These are phyloP conservation scores for Parietaria judaica DNA, from an alignment of 306 rosid species.

Conservation along the genomic window DNA sequence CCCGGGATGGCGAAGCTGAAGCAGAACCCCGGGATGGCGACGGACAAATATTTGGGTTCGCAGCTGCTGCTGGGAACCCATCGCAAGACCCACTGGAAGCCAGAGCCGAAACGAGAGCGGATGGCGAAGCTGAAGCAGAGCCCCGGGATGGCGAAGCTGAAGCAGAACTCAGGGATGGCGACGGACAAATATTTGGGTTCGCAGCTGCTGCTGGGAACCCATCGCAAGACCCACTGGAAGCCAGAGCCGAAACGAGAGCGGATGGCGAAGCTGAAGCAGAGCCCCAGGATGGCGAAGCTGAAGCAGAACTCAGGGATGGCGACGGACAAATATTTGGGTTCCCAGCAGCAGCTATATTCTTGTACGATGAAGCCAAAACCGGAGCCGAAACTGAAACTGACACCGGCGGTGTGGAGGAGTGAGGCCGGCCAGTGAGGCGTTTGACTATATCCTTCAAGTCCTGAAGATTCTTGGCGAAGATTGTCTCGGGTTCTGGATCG, in stretches of 20 bases:
- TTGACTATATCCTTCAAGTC: slow-evolving; percentile 78
- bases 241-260: too few species aligned
- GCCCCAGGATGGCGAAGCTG: not conserved
- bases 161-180: not conserved
- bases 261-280: not conserved
- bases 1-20: not conserved
- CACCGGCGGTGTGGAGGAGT: not conserved
- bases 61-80: too few species aligned
- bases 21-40: not conserved
- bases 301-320: not conserved
- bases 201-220: too few species aligned
- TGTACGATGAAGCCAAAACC: not conserved
- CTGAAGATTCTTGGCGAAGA: slow-evolving; percentile 73
- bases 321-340: not conserved
- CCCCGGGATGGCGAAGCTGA: not conserved
- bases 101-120: too few species aligned
- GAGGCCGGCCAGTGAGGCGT: slow-evolving; percentile 58
- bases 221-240: too few species aligned
- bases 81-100: too few species aligned
- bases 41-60: not conserved
- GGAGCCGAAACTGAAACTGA: slow-evolving; percentile 9
- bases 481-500: slow-evolving; percentile 58
- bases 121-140: not conserved
- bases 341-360: not conserved
- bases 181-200: not conserved